A percentile compares a stretch with the other conserved stretches of the same genome.
phyloP scores from a whole-genome alignment of 768 basidiomycete species.

The Leucocoprinus leucothites region DNA sequence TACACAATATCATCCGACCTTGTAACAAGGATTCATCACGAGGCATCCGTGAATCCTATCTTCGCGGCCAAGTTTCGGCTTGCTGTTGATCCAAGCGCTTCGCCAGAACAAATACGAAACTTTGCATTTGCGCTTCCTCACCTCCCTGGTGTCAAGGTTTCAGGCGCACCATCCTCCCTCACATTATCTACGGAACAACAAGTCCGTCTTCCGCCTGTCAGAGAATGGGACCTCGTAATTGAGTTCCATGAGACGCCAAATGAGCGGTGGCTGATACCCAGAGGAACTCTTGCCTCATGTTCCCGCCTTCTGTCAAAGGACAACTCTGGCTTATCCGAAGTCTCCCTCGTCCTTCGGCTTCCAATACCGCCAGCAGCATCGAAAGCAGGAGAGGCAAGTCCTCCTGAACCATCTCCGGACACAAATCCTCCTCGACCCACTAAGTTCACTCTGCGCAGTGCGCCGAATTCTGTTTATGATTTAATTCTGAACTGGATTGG shows the following conservation, averaged over 20 bases:
- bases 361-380: slow-evolving; percentile 34
- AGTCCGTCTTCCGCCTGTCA: slow-evolving; percentile 29
- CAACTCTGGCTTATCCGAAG: not conserved
- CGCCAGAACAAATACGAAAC: slow-evolving; percentile 13
- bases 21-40: slow-evolving; percentile 7
- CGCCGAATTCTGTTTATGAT: slow-evolving; percentile 52
- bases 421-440: slow-evolving; percentile 12
- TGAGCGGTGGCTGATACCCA: slow-evolving; percentile 70
- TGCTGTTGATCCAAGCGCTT: slow-evolving; percentile 6
- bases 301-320: slow-evolving; percentile 6
- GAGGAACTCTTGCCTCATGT: slow-evolving; percentile 29
- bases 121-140: slow-evolving; percentile 9
- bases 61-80: slow-evolving; percentile 12
- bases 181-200: slow-evolving; percentile 7
- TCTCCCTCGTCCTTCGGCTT: slow-evolving; percentile 24
- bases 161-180: slow-evolving; percentile 10
- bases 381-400: not conserved
- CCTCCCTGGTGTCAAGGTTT: slow-evolving; percentile 6
- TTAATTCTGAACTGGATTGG: slow-evolving; percentile 62
- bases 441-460: slow-evolving; percentile 33
- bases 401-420: slow-evolving; percentile 6
- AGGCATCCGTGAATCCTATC: slow-evolving; percentile 10
- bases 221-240: slow-evolving; percentile 70
- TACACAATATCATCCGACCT: slow-evolving; percentile 11
- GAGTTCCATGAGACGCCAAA: slow-evolving; percentile 63